Evolutionary conservation across 2,329 filamentous ascomycete genomes (phyloP).

Genomic region (Rhytidhysteron rufulum): DNA sequence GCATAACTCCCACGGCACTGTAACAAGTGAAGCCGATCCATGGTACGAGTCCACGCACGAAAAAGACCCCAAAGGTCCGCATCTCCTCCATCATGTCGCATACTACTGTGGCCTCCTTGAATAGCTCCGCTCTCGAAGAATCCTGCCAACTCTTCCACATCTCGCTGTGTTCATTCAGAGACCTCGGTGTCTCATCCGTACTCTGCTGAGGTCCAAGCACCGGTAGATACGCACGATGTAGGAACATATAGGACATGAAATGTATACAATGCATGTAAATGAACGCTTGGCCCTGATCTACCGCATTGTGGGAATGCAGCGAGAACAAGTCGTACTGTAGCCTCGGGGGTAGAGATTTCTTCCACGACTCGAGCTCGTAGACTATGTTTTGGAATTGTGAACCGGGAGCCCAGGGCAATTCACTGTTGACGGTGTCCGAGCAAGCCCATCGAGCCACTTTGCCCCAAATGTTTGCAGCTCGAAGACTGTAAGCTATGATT

Average conservation of each 20-base stretch:
- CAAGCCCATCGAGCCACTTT: conserved; percentile 40
- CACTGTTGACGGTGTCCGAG: conserved; percentile 30
- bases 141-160: conserved; percentile 37
- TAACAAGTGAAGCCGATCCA: conserved; percentile 43
- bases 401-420: conserved; percentile 32
- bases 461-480: conserved; percentile 39
- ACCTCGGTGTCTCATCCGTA: conserved; percentile 27
- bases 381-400: conserved; percentile 36
- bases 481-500: conserved; percentile 37
- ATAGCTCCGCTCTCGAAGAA: conserved; percentile 31
- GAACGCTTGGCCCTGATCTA: conserved; percentile 40
- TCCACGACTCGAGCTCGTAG: conserved; percentile 33
- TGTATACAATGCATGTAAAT: conserved; percentile 42
- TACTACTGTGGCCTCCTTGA: conserved; percentile 34
- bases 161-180: conserved; percentile 28
- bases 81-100: conserved; percentile 41
- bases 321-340: conserved; percentile 36
- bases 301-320: conserved; percentile 38
- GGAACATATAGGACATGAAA: conserved; percentile 41
- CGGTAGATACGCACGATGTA: conserved; percentile 38
- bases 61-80: conserved; percentile 38
- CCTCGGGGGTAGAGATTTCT: conserved; percentile 28
- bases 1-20: conserved; percentile 38
- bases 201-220: conserved; percentile 31
- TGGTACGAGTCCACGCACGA: conserved; percentile 36